Evolutionary conservation across 164 flowering plant genomes (phyloP), one percentile per base, ranked within the genome.

Genomic region (Piper betle): DNA sequence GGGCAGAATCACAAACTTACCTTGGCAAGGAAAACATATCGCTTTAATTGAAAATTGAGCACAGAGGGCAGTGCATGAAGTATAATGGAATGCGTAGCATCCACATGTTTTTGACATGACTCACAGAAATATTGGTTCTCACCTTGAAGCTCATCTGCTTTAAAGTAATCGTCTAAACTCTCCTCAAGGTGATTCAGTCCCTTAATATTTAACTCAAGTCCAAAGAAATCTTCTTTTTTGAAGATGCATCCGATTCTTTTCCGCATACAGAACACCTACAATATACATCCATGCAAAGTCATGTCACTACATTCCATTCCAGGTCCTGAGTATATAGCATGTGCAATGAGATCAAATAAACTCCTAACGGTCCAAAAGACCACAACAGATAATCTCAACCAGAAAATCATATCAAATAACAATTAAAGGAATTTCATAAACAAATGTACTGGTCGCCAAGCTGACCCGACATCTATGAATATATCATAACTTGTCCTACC

Each of bases 81-180:
- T 82, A 85, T 88, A 68, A 94, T 88, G 73, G 86, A 77, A 48
- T 93, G 91, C 20, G 91, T 80, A 64, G 97, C 99, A 81, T 94
- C 82, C 61, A 81, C 99, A 65, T 89, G 77, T 54, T 70, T 58
- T 52, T 75, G 79, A 75, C 99, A 94, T n/a, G 85, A 80, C 56
- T 82, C 87, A 58, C 99, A 94, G 57, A 78, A 85, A 63, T 91
- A 94, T 69, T 94, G 99, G 69, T 94, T 94, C 39, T 94, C 99
- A 50, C 96, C 99, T 64, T 79, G 69, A 65, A 94, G 86, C 71
- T 83, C 77, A 69, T 94, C 99, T 64, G 81, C 66, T 60, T 82
- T 84, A 43, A 94, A 84, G 69, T 88, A 94, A 67, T 94, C 95
- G 68, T 84, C 74, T 73, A 94, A 75, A 76, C 97, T 94, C 59